Base-by-base conservation (phyloP, 2,329 filamentous ascomycete species). In the Fusarium siculi region DNA sequence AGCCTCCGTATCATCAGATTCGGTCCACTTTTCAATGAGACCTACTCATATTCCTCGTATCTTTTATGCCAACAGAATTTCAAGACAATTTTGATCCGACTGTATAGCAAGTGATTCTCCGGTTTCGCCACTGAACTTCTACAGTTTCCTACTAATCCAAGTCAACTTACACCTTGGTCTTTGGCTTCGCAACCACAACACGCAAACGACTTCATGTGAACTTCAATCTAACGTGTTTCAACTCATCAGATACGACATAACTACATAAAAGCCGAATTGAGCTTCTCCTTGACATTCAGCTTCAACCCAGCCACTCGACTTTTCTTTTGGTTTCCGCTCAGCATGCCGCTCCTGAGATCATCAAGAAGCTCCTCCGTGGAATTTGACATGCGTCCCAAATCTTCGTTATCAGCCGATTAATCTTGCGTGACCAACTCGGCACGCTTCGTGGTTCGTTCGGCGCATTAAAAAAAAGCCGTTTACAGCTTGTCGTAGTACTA, bases 401-500 rank as follows among this genome's bases (percentile, higher is more conserved):
- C 76, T 78, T 80, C 73, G 73, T 75, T 76, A 81, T 70, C 73
- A 81, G 77, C 81, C 81, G 81, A 80, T 82, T 83, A 82, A 83
- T 83, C 76, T 80, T 76, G 75, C 77, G 81, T 80, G 82, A 81
- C 81, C 82, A 80, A 76, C 79, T 79, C 78, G 83, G 81, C 84
- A 84, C 81, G 79, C 82, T 80, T 80, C 80, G 79, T 80, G 81
- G 82, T 81, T 86, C 82, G 83, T 84, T 86, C 80, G 82, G 80
- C 81, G 80, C 79, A 79, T 80, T 78, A 77, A 80, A 79, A 81
- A 83, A 67, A 67, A 67, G 79, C 79, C 81, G 81, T 84, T 90
- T 97, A 98, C 89, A 98, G 92, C 93, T 98, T 98, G 92, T 98
- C 95, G 88, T 97, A 97, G 93, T 97, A 97, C 93, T 97, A 52